phyloP scores from a whole-genome alignment of 495 filamentous ascomycete genomes.

The Xylaria intraflava region DNA sequence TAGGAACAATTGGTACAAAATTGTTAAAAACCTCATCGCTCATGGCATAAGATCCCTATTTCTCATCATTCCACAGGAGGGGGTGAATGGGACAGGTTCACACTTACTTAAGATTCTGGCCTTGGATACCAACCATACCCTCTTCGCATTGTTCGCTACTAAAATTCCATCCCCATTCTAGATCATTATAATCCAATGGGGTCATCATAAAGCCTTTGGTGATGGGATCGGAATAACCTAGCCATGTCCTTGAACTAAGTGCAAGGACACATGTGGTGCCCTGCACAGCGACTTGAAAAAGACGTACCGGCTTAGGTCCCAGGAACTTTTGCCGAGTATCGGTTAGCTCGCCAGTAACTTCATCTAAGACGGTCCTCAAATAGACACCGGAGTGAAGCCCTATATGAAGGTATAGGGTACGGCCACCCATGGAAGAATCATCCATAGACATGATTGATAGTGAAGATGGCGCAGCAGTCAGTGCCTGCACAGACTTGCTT shows the following conservation, averaged over 20 bases:
- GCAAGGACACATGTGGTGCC: constrained; percentile 83
- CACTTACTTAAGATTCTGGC: constrained; percentile 81
- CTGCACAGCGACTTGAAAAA: constrained; percentile 81
- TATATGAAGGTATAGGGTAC: constrained; percentile 87
- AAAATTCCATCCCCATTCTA: constrained; percentile 95
- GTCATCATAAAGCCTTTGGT: constrained; percentile 86
- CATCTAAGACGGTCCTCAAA: constrained; percentile 86
- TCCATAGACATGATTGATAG: constrained; percentile 92
- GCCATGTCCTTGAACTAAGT: constrained; percentile 83
- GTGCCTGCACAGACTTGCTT: constrained; percentile 85
- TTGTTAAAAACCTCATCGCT: constrained; percentile 42
- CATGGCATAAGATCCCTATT: constrained; percentile 41
- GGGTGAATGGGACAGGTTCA: constrained; percentile 22
- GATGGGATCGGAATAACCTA: constrained; percentile 80
- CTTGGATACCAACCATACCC: constrained; percentile 94
- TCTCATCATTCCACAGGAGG: constrained; percentile 59
- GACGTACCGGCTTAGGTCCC: constrained; percentile 76
- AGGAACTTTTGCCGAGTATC: constrained; percentile 93
- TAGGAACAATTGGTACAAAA: constrained; percentile 51
- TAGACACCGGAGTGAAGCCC: constrained; percentile 94
- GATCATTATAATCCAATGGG: constrained; percentile 75
- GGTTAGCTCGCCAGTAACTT: constrained; percentile 86
- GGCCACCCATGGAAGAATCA: constrained; percentile 67
- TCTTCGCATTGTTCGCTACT: constrained; percentile 87
- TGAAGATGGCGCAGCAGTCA: constrained; percentile 82